A percentile compares a stretch with the other conserved stretches of the same genome.
These are phyloP conservation scores for Citrus reticulata DNA, from an alignment of 345 rosid species.

Conservation along the genomic window DNA sequence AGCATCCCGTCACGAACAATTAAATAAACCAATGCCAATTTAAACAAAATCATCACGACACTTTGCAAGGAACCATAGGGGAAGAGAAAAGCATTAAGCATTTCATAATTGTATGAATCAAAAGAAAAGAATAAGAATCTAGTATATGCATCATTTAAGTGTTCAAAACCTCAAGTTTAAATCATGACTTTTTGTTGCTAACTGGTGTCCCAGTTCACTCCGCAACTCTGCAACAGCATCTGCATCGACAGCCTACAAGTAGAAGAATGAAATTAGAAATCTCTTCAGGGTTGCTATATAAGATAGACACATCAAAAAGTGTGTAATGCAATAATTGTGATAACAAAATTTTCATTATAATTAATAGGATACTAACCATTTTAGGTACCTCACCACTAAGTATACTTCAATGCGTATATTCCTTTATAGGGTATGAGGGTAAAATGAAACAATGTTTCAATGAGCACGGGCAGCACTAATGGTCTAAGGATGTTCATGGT, in stretches of 20 bases:
- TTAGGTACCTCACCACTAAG: neutral
- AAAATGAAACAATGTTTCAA: neutral
- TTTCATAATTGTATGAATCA: neutral
- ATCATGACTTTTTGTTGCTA: slow-evolving; percentile 53
- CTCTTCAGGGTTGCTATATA: neutral
- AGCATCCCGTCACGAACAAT: neutral
- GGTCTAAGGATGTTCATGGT: neutral
- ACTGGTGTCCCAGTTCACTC: slow-evolving; percentile 67
- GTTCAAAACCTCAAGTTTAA: slow-evolving; percentile 38
- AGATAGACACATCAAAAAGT: neutral
- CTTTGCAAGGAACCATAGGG: neutral
- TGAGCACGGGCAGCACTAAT: neutral
- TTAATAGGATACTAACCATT: neutral
- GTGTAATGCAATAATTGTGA: neutral
- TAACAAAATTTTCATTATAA: too few relatives aligned
- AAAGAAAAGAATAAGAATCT: neutral
- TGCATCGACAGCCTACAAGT: slow-evolving; percentile 55
- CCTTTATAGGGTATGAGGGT: too few relatives aligned
- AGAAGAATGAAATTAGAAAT: neutral
- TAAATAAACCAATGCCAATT: neutral
- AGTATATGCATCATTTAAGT: neutral
- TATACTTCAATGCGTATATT: neutral
- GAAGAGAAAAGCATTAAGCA: neutral
- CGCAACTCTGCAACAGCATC: slow-evolving; percentile 55
- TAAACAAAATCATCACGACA: neutral